Evolutionary conservation across 257 asterid genomes (phyloP), one percentile per base, ranked within the genome.

Genomic region (Nicotiana knightiana): DNA sequence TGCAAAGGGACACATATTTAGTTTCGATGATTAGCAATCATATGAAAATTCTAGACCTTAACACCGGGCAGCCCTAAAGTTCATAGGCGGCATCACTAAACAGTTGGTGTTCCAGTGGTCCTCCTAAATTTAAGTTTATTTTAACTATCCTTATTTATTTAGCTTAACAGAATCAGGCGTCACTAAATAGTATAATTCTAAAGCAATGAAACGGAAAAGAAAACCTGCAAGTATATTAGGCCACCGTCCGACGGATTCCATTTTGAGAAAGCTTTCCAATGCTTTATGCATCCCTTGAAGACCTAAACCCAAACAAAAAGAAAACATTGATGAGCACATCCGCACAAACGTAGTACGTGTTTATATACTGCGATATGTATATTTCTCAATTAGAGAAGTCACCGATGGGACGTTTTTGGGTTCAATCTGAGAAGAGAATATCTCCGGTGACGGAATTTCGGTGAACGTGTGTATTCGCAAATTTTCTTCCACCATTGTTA

Each of bases 161-260:
- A 39, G 58, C 58, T 70, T 70, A 43, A 68, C 77, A 68, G 55
- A 39, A 61, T 61, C 66, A 61, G 6, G 65, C 26, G 0, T 35
- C 76, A 67, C 13, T 33, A 35, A 35, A 35, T 67, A 67, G 76
- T 51, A 67, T 67, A 68, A 68, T 21, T 68, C 18, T 51, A 80
- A 63, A 79, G 46, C 39, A 55, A 9, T 9, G 43, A 59, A 51
- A n/a, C 53, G 8, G 6, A 85, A 80, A 46, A 35, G 26, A 77
- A 77, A 35, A 92, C 98, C 96, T 89, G 94, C 92, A 96, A 87
- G 88, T 94, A 94, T 63, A 91, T 91, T 76, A 96, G 92, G 81
- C 99, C 98, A 67, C 96, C 98, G 88, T 90, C 87, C 9, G 84
- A 81, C 24, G 91, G 93, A 51, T 92, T 90, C 98, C 98, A 96